Evolutionary conservation across 2,329 filamentous ascomycete species (phyloP).

Genomic region (Plectosphaerella plurivora): DNA sequence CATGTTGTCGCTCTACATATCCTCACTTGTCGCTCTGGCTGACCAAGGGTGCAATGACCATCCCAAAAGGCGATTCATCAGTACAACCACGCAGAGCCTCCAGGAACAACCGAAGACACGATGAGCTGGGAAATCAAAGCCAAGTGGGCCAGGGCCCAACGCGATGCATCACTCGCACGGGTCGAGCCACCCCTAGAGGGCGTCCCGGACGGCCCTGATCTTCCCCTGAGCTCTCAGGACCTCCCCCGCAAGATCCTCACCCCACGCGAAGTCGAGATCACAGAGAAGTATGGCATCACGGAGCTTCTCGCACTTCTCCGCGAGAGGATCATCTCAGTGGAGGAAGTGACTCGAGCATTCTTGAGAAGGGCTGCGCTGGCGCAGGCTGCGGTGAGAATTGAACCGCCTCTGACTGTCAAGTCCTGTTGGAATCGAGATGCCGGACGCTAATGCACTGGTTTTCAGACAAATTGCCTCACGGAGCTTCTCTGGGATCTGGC

Average conservation of each 20-base stretch:
- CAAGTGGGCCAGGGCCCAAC: not conserved
- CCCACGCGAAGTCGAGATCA: conserved; percentile 29
- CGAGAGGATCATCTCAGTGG: conserved; percentile 22
- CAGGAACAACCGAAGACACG: too few species aligned
- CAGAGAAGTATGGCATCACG: conserved; percentile 23
- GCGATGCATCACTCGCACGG: conserved; percentile 18
- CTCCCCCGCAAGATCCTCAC: conserved; percentile 21
- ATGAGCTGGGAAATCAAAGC: not conserved
- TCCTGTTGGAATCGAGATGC: too few species aligned
- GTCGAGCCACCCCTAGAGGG: conserved; percentile 19
- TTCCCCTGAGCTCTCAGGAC: conserved; percentile 16
- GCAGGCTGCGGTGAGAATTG: conserved; percentile 20
- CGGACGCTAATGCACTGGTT: too few species aligned
- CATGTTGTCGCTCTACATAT: too few species aligned
- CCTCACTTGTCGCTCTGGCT: too few species aligned
- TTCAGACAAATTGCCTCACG: conserved; percentile 27
- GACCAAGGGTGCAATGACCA: too few species aligned
- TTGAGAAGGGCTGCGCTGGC: conserved; percentile 44
- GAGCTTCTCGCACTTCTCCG: conserved; percentile 21
- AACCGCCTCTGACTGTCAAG: too few species aligned
- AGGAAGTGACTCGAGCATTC: conserved; percentile 31
- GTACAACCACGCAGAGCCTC: too few species aligned
- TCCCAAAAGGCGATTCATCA: too few species aligned
- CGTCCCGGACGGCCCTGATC: conserved; percentile 9
- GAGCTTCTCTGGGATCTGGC: conserved; percentile 37